A percentile compares a stretch with the other conserved stretches of the same genome.
Conservation (phyloP, 768 basidiomycete genomes). For the Phallus indusiatus region DNA sequence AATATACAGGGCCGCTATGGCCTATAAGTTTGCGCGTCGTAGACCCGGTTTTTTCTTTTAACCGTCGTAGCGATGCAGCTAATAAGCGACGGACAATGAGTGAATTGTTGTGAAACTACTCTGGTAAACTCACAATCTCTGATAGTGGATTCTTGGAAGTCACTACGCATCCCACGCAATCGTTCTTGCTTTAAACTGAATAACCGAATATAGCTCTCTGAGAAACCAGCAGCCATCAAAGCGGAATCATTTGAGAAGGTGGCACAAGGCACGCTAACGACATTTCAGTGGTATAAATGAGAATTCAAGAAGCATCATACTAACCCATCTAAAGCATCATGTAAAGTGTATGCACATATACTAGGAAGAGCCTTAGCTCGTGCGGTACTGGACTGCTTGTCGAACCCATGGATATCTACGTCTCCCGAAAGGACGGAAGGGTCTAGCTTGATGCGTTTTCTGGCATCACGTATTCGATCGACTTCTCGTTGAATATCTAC, state of each 20-base stretch:
- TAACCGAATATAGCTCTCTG: slow-evolving; percentile 88
- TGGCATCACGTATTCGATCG: slow-evolving; percentile 75
- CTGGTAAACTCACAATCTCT: slow-evolving; percentile 50
- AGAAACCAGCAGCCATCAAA: slow-evolving; percentile 88
- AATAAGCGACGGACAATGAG: neutral
- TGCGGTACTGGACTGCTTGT: slow-evolving; percentile 46
- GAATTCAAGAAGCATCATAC: slow-evolving; percentile 18
- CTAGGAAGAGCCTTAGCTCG: slow-evolving; percentile 73
- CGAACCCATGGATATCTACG: slow-evolving; percentile 34
- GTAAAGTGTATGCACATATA: slow-evolving; percentile 90
- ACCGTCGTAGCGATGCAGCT: slow-evolving; percentile 54
- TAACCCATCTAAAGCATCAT: slow-evolving; percentile 92
- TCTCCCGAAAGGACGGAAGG: slow-evolving; percentile 52
- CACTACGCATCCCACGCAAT: slow-evolving; percentile 65
- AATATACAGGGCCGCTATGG: slow-evolving; percentile 94
- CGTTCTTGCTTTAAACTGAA: slow-evolving; percentile 95
- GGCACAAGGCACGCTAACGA: slow-evolving; percentile 65
- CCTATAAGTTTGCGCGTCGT: slow-evolving; percentile 93
- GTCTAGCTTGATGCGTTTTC: slow-evolving; percentile 88
- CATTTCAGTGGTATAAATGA: neutral
- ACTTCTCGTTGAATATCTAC: slow-evolving; percentile 89
- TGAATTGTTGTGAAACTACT: neutral
- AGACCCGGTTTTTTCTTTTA: slow-evolving; percentile 72
- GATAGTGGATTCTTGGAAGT: slow-evolving; percentile 56
- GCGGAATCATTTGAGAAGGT: slow-evolving; percentile 88